Evolutionary conservation across 805 yeast genomes (phyloP).

Genomic region (Hanseniaspora vineae): DNA sequence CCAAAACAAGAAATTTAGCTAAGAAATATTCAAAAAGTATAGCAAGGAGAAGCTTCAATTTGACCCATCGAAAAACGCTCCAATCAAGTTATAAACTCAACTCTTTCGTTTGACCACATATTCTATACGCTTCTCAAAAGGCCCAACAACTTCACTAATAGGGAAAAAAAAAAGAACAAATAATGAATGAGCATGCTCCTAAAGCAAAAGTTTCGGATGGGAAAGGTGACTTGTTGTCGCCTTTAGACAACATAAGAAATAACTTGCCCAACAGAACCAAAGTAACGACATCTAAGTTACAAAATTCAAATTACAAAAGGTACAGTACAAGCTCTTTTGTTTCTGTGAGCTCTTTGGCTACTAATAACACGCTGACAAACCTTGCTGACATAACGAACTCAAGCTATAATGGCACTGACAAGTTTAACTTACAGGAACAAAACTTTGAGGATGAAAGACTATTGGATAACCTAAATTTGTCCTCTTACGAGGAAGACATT

Average conservation of each 20-base stretch:
- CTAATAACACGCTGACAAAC: constrained; percentile 1
- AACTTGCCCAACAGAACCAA: neutral
- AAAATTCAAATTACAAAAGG: constrained; percentile 5
- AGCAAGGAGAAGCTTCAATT: no score
- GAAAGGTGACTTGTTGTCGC: constrained; percentile 5
- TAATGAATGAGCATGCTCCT: neutral
- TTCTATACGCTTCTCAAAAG: neutral
- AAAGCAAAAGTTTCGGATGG: neutral
- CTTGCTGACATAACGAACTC: neutral
- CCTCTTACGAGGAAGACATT: constrained; percentile 20
- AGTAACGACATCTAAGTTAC: neutral
- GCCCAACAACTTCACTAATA: no score
- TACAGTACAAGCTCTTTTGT: constrained; percentile 18
- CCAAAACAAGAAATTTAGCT: no score
- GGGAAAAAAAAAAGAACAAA: neutral
- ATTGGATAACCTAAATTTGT: constrained; percentile 21
- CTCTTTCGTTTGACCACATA: neutral
- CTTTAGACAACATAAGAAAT: constrained; percentile 6
- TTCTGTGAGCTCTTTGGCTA: constrained; percentile 9
- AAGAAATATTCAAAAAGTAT: no score
- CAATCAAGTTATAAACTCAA: no score
- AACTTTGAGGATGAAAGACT: constrained; percentile 11
- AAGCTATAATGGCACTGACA: no score
- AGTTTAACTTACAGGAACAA: neutral
- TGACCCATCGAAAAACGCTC: no score